Evolutionary conservation across 1,284 basidiomycete genomes (phyloP).

Genomic region (Porodaedalea pini): DNA sequence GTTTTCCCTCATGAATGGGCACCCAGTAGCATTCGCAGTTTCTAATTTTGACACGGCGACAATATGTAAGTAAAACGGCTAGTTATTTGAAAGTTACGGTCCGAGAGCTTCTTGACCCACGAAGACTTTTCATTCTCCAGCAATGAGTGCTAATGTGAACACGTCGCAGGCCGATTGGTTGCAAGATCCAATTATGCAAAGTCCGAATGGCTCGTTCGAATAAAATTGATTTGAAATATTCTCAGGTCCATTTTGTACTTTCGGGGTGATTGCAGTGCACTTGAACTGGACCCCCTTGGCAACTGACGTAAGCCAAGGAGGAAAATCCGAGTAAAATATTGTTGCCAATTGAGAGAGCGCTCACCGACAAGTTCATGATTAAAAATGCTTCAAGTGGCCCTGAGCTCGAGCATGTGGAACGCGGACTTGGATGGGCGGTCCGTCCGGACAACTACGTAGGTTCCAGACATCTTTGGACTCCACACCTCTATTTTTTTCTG

Average conservation of each 20-base stretch:
- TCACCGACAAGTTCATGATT: too few species aligned
- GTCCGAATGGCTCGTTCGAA: neutral
- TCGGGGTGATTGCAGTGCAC: neutral
- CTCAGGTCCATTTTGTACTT: neutral
- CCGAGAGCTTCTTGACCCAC: neutral
- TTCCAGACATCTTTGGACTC: neutral
- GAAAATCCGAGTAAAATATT: too few species aligned
- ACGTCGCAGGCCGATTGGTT: neutral
- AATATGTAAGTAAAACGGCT: neutral
- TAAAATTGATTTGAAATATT: neutral
- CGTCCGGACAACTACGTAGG: neutral
- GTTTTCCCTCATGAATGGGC: too few species aligned
- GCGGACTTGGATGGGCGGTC: neutral
- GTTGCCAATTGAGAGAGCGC: neutral
- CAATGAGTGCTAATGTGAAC: neutral
- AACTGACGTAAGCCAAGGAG: neutral
- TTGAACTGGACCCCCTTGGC: neutral
- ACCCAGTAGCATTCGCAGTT: too few species aligned
- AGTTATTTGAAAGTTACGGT: neutral
- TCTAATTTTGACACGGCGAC: neutral
- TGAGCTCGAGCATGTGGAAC: neutral
- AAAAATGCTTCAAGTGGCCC: neutral
- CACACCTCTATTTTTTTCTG: too few species aligned
- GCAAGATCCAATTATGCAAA: neutral
- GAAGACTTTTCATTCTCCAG: neutral